Evolutionary conservation across 805 yeast genomes (phyloP).

Genomic region (Kurtzmaniella fragi): DNA sequence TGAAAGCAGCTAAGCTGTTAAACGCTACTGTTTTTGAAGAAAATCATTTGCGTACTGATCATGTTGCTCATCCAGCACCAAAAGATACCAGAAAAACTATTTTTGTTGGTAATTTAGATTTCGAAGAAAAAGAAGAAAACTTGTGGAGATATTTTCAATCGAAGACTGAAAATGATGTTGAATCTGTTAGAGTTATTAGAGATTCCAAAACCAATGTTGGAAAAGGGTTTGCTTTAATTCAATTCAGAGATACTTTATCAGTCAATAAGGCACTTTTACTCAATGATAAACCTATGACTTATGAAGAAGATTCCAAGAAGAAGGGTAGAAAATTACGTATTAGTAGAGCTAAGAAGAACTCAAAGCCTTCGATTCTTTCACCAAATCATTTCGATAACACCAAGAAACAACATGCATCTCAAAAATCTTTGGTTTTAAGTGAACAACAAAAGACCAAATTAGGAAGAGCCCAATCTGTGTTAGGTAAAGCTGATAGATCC

Average conservation of each 20-base stretch:
- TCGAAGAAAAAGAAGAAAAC: conserved; percentile 86
- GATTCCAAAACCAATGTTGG: conserved; percentile 93
- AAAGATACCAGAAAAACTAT: conserved; percentile 80
- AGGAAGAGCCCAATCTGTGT: conserved; percentile 71
- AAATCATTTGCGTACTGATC: conserved; percentile 86
- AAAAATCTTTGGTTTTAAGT: conserved; percentile 31
- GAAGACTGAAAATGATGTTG: conserved; percentile 50
- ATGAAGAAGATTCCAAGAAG: conserved; percentile 15
- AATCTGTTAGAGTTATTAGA: conserved; percentile 84
- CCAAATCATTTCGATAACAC: conserved; percentile 38
- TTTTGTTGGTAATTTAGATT: conserved; percentile 91
- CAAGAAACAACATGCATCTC: conserved; percentile 18
- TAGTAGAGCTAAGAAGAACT: conserved; percentile 45
- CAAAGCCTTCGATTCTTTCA: conserved; percentile 39
- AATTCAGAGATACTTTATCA: conserved; percentile 65
- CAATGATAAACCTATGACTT: conserved; percentile 55
- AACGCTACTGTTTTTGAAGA: conserved; percentile 67
- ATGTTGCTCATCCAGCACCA: conserved; percentile 84
- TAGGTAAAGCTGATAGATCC: conserved; percentile 78
- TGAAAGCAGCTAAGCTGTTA: conserved; percentile 41
- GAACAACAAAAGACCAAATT: conserved; percentile 70
- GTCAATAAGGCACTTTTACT: conserved; percentile 79
- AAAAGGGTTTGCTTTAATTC: conserved; percentile 96
- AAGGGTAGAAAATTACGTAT: conserved; percentile 67
- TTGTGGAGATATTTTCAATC: conserved; percentile 75